Evolutionary conservation across 2,329 filamentous ascomycete species (phyloP), one percentile per base, ranked within the genome.

Genomic region (Coniella vitis): DNA sequence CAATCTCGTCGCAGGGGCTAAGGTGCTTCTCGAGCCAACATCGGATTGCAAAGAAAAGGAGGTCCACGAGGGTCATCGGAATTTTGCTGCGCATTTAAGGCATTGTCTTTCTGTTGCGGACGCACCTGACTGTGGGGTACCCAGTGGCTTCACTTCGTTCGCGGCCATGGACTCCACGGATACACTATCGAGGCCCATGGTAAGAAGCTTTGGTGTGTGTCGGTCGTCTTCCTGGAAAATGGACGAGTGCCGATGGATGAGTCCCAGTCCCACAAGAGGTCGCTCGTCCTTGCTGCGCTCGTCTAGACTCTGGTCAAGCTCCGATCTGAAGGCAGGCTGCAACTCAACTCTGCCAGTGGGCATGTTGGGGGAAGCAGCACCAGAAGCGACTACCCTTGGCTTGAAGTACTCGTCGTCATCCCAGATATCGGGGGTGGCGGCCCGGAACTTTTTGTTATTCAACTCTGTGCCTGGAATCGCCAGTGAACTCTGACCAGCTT

Each of bases 131-230:
- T 41, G 36, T 21, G 47, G 19, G 25, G 40, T 31, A 37, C 34
- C 42, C 19, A 31, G 31, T 7, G 37, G 37, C 14, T 17, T 43
- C 22, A 44, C 54, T 57, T 47, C 49, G 38, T 48, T 44, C 10
- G 51, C 13, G 17, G 51, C 34, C 40, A 48, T 8, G 51, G 56
- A 51, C 41, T 58, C 54, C 38, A 46, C 38, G 10, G 54, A 51
- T 9, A 54, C 40, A 45, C 56, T 58, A 45, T 57, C 54, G 47
- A 54, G 57, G 16, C 49, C 44, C 14, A 58, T 37, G 0, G 60
- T 59, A 8, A 66, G 58, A 21, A 66, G 58, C 48, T 62, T 60
- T 0, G 63, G 63, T 1, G 61, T 57, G 7, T 64, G 61, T 21
- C 57, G 60, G n/a, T 62, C 59, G 4, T 49, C 49, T 14, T 60